Base-by-base conservation (phyloP, 2,329 filamentous ascomycete genomes). In the Cladosporium sp. region DNA sequence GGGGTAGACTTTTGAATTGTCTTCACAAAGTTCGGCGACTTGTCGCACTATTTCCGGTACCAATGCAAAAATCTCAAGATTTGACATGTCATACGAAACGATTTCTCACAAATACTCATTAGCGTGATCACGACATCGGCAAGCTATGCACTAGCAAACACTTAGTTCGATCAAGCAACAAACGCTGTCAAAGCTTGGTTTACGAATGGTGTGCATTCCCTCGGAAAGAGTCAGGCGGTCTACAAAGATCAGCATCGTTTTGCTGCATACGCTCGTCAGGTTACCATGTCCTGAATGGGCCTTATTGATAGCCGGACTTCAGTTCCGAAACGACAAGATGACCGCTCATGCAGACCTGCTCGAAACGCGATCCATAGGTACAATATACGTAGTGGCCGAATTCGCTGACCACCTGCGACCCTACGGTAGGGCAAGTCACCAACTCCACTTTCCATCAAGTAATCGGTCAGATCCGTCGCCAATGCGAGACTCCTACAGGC, bases 101-200 rank as follows among this genome's bases (percentile, higher is more conserved):
- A n/a, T 21, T 47, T 47, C n/a, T 47, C n/a, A 47, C 41, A 47
- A 47, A 21, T 21, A n/a, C 41, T 28, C 49, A 30, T 18, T 55
- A 55, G 52, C 52, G 52, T n/a, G 52, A 55, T 55, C 52, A 55
- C 52, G 52, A 11, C 52, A 55, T 52, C 49, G n/a, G n/a, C 38
- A 47, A 47, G 24, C 24, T 52, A 18, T 24, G 15, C 51, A n/a
- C 30, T 55, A 55, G 52, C 32, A 24, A 10, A 34, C 7, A 32
- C 32, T 55, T 55, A 55, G 18, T 55, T n/a, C 51, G 18, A 34
- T 34, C n/a, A 55, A 55, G 52, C 52, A 55, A 47, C n/a, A 32
- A 55, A 55, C 18, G 28, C 18, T 34, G 15, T 55, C 26, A 55
- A 55, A 55, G 52, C 52, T 55, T 54, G 51, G 26, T 30, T 54